These are phyloP conservation scores for Tetracladium marchalianum DNA, from an alignment of 495 filamentous ascomycete species.

Conservation along the genomic window DNA sequence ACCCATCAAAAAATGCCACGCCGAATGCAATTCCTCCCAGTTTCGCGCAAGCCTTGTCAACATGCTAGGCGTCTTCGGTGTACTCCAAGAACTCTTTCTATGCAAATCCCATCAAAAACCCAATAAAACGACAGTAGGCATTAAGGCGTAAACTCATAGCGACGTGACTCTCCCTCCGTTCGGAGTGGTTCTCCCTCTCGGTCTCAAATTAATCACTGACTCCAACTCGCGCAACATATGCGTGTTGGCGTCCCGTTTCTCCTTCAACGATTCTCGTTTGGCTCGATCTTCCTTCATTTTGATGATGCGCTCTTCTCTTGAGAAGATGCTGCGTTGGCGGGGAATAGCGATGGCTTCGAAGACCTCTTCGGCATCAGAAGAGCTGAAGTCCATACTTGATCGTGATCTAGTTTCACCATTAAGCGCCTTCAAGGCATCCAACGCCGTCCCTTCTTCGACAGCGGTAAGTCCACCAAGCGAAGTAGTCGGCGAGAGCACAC, in stretches of 20 bases:
- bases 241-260: slow-evolving; percentile 67
- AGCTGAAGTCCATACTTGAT: slow-evolving; percentile 27
- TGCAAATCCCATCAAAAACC: not conserved
- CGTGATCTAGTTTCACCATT: slow-evolving; percentile 47
- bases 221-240: slow-evolving; percentile 89
- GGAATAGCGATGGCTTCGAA: slow-evolving; percentile 85
- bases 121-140: slow-evolving; percentile 1
- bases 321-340: slow-evolving; percentile 58
- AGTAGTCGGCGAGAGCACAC: slow-evolving; percentile 61
- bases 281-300: slow-evolving; percentile 85
- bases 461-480: slow-evolving; percentile 80
- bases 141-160: slow-evolving; percentile 18
- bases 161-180: slow-evolving; percentile 15
- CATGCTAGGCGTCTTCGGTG: too few species aligned
- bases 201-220: slow-evolving; percentile 71
- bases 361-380: slow-evolving; percentile 62
- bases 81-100: too few species aligned
- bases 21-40: too few species aligned
- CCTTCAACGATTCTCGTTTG: slow-evolving; percentile 52
- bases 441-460: slow-evolving; percentile 68
- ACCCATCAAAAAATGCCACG: too few species aligned
- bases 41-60: too few species aligned
- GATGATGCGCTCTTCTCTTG: slow-evolving; percentile 76
- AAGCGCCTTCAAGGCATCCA: slow-evolving; percentile 65
- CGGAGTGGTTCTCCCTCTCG: slow-evolving; percentile 32